phyloP scores from a whole-genome alignment of 345 rosid species.

The Eucalyptus urophylla region DNA sequence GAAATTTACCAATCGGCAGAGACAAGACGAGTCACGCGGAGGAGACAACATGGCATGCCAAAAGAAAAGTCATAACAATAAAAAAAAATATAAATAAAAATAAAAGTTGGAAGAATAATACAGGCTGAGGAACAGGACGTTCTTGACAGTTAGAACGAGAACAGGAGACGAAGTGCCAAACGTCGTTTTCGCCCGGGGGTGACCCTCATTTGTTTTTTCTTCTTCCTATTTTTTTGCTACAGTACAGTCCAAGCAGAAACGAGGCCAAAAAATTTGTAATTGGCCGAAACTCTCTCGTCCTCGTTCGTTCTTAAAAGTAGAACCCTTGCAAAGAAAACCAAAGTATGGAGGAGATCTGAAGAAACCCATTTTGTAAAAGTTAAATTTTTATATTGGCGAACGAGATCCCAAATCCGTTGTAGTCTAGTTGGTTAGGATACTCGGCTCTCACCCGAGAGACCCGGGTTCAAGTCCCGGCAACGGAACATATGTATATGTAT shows the following conservation, averaged over 20 bases:
- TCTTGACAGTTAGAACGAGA: neutral
- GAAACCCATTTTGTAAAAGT: rapidly evolving
- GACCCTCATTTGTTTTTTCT: neutral
- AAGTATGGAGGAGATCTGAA: rapidly evolving
- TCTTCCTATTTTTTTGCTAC: neutral
- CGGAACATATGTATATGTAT: neutral
- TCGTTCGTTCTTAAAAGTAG: neutral
- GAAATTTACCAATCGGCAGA: neutral
- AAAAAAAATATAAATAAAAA: too few relatives aligned
- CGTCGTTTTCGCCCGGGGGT: neutral
- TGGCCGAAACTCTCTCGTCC: neutral
- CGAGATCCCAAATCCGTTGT: neutral
- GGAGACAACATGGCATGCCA: neutral
- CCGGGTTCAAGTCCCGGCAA: slow-evolving; percentile 35
- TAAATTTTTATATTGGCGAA: neutral
- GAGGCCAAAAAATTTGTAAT: neutral
- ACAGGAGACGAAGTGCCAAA: neutral
- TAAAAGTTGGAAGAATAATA: neutral
- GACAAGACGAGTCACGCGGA: neutral
- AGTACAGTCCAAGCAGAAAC: neutral
- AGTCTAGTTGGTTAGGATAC: slow-evolving; percentile 39
- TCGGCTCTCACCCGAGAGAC: slow-evolving; percentile 42
- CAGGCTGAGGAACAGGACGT: neutral
- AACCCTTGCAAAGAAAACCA: neutral
- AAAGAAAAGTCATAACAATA: neutral